Percentiles rank a stretch among this genome's conserved stretches.
These are phyloP conservation scores for Xylaria sp. DNA, from an alignment of 2,329 filamentous ascomycete species.

Conservation along the genomic window DNA sequence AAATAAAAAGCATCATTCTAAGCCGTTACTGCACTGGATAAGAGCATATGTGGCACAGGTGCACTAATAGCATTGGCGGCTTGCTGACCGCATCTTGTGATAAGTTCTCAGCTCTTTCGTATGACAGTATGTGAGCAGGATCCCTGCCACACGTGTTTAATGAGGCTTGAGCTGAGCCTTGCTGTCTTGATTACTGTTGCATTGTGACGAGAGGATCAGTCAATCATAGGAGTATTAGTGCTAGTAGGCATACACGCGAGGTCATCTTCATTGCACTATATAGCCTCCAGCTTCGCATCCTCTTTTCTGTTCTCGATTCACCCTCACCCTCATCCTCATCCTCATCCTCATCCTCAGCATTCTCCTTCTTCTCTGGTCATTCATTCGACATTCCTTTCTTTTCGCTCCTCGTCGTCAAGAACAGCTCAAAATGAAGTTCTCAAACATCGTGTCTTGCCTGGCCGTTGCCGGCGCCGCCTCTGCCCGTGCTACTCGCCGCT, in stretches of 20 bases:
- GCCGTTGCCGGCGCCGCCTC: constrained; percentile 12
- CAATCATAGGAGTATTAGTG: not conserved
- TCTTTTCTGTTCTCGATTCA: constrained; percentile 7
- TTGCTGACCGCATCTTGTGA: not conserved
- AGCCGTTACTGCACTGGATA: not conserved
- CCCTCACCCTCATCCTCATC: constrained; percentile 7
- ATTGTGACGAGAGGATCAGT: not conserved
- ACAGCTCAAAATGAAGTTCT: constrained; percentile 32
- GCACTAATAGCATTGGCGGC: not conserved
- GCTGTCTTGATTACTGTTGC: constrained; percentile 19
- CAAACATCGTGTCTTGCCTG: constrained; percentile 17
- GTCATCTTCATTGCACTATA: constrained; percentile 11
- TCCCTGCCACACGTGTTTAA: constrained; percentile 12
- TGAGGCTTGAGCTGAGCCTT: constrained; percentile 11
- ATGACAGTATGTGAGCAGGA: constrained; percentile 2
- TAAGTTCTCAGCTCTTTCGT: constrained; percentile 10
- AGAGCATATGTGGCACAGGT: not conserved
- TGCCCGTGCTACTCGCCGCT: not conserved
- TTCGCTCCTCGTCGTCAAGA: not conserved
- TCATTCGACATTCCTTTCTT: no score
- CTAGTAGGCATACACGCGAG: not conserved
- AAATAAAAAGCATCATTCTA: not conserved
- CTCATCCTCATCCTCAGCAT: no score
- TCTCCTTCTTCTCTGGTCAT: no score
- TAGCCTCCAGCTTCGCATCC: constrained; percentile 4